Evolutionary conservation across 2,329 filamentous ascomycete species (phyloP).

Genomic region (Cladosporium sp.): DNA sequence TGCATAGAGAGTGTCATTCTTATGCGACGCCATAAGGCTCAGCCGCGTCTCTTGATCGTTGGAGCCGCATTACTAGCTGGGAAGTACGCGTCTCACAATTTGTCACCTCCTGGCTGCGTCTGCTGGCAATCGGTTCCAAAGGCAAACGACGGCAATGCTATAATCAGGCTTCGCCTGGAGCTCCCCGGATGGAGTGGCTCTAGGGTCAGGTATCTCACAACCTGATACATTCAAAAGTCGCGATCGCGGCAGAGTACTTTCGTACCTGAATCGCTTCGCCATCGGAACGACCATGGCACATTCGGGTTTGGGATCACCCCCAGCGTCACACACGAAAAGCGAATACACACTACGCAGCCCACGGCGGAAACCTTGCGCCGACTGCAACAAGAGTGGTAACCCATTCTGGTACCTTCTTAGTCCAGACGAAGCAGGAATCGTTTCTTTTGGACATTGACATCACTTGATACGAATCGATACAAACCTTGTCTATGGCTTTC

Average conservation of each 20-base stretch:
- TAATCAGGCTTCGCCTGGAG: not conserved
- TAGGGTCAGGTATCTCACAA: not conserved
- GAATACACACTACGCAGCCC: not conserved
- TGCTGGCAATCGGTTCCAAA: not conserved
- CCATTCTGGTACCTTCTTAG: not conserved
- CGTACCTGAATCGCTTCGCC: not conserved
- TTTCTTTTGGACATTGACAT: too few species aligned
- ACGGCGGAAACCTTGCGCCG: not conserved
- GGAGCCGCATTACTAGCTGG: not conserved
- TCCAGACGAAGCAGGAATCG: too few species aligned
- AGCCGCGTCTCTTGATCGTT: not conserved
- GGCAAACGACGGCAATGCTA: not conserved
- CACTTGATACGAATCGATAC: too few species aligned
- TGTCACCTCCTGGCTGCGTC: not conserved
- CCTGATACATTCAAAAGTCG: not conserved
- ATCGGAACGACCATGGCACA: not conserved
- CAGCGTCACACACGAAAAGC: not conserved
- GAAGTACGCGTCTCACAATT: too few species aligned
- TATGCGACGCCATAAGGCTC: too few species aligned
- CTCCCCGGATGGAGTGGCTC: not conserved
- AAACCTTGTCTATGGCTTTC: too few species aligned
- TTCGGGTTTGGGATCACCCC: not conserved
- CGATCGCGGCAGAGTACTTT: not conserved
- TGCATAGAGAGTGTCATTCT: too few species aligned
- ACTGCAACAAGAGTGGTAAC: not conserved